These are phyloP conservation scores for Candida coquimbonensis DNA, from an alignment of 805 yeast species.

Conservation along the genomic window DNA sequence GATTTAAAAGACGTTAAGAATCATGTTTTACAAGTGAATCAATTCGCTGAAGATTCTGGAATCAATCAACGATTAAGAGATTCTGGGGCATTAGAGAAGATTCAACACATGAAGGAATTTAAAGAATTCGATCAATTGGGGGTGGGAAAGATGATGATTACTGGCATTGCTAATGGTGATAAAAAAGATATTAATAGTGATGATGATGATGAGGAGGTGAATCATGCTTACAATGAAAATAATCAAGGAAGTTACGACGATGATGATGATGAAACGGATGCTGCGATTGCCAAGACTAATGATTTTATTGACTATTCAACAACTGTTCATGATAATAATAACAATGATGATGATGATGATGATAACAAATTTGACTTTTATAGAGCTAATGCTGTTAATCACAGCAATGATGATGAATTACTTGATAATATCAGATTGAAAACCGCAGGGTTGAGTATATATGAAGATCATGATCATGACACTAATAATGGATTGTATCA, in stretches of 20 bases:
- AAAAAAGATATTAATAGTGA: not conserved
- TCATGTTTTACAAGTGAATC: not conserved
- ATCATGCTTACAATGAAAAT: not conserved
- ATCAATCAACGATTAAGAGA: not conserved
- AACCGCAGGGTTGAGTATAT: conserved; percentile 30
- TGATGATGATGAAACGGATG: too few species aligned
- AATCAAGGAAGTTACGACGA: not conserved
- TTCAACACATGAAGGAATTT: not conserved
- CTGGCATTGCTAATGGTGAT: too few species aligned
- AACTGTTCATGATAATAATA: too few species aligned
- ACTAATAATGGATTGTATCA: conserved; percentile 16
- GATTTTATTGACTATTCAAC: too few species aligned
- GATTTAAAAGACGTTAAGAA: not conserved
- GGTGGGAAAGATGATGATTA: too few species aligned
- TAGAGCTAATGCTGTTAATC: conserved; percentile 5
- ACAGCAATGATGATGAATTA: conserved; percentile 26
- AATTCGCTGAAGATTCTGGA: not conserved
- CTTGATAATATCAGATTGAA: conserved; percentile 30
- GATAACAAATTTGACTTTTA: conserved; percentile 12
- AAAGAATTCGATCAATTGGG: not conserved
- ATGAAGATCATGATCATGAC: conserved; percentile 14
- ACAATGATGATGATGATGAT: not conserved
- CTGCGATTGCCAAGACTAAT: too few species aligned
- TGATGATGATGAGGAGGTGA: not conserved
- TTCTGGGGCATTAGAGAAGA: not conserved